phyloP scores from a whole-genome alignment of 1,139 yeast species.

The Saccharomyces hybrid region DNA sequence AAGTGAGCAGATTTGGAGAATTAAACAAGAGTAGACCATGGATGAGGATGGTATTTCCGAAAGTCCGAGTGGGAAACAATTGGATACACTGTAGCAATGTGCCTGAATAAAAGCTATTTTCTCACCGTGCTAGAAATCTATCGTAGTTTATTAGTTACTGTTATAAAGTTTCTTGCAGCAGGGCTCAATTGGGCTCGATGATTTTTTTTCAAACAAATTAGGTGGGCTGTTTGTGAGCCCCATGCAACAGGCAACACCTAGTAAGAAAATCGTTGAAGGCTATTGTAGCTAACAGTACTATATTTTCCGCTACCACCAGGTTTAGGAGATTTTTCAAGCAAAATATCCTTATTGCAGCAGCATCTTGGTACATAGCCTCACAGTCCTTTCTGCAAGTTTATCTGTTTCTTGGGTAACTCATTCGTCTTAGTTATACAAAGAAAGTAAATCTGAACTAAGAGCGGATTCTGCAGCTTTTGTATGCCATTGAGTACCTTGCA shows the following conservation, averaged over 20 bases:
- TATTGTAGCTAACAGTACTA: not conserved
- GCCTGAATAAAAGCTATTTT: not conserved
- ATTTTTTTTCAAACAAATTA: not conserved
- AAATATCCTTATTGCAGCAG: not conserved
- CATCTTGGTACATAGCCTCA: not conserved
- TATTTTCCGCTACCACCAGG: not conserved
- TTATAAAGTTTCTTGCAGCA: not conserved
- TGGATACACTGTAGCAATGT: not conserved
- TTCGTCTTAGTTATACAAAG: not conserved
- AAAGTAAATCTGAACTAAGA: not conserved
- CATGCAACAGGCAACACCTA: not conserved
- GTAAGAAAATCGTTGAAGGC: not conserved
- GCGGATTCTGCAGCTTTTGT: not conserved
- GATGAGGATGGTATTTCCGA: not conserved
- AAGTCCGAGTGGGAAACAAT: not conserved
- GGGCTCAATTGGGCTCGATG: not conserved
- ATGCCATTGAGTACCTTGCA: not conserved
- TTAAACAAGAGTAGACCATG: not conserved
- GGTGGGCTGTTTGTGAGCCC: not conserved
- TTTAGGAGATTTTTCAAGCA: not conserved
- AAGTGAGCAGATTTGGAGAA: not conserved
- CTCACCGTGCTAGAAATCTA: not conserved
- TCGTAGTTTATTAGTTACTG: not conserved
- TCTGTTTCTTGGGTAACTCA: not conserved
- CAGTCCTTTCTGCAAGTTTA: not conserved